A percentile compares a stretch with the other conserved stretches of the same genome.
Conservation (phyloP, 345 rosid genomes). For the Abelmoschus esculentus region DNA sequence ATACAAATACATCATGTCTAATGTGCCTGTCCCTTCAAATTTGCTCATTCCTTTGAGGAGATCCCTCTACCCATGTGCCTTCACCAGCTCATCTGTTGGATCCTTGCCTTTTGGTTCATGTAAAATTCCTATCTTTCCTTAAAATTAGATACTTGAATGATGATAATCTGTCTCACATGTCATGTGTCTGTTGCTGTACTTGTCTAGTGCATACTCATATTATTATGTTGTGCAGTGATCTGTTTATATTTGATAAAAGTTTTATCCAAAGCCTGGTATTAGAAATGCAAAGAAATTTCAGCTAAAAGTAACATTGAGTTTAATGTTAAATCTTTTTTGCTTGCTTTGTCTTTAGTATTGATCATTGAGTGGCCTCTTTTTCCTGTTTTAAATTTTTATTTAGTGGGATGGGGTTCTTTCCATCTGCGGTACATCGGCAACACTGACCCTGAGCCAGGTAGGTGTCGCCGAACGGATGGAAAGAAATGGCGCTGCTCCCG, state of each 20-base stretch:
- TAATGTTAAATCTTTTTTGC: slow-evolving; percentile 6
- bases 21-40: slow-evolving; percentile 59
- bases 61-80: slow-evolving; percentile 35
- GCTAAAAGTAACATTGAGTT: slow-evolving; percentile 1
- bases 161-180: background rate
- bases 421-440: slow-evolving; percentile 50
- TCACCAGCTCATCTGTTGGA: slow-evolving; percentile 29
- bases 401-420: slow-evolving; percentile 39
- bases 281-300: slow-evolving; percentile 13
- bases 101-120: slow-evolving; percentile 38
- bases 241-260: slow-evolving; percentile 13
- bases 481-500: slow-evolving; percentile 85
- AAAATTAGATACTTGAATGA: background rate
- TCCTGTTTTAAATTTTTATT: background rate
- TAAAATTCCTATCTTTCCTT: slow-evolving; percentile 8
- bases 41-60: slow-evolving; percentile 47
- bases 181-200: background rate
- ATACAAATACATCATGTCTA: slow-evolving; percentile 58
- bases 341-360: slow-evolving; percentile 5
- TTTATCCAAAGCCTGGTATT: slow-evolving; percentile 1
- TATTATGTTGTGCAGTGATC: slow-evolving; percentile 11
- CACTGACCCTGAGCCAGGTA: slow-evolving; percentile 60
- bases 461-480: slow-evolving; percentile 78
- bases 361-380: background rate
- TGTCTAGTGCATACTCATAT: background rate